Base-by-base conservation (phyloP, 2,329 filamentous ascomycete genomes). In the Epichloe typhina region DNA sequence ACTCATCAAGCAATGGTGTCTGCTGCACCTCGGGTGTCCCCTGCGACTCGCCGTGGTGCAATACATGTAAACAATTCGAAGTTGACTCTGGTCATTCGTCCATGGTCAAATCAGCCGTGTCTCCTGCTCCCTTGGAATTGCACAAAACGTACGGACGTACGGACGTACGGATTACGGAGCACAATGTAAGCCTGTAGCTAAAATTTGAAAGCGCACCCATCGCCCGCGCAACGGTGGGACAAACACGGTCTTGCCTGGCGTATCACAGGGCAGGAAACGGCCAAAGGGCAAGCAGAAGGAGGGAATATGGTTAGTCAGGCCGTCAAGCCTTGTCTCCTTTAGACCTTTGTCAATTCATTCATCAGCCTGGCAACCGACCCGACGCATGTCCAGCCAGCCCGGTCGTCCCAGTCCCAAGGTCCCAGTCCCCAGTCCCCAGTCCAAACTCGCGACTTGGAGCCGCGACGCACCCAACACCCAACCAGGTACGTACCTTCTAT, bases 401-500 rank as follows among this genome's bases (percentile, higher is more conserved):
- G 3, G 26, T 38, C 15, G 26, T 9, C 39, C 21, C 8, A 5
- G 23, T 11, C 41, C 15, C 26, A 9, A 9, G 26, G 8, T 31
- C 26, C 26, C 8, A 9, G 26, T 15, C 15, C 9, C 7, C 41
- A n/a, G 41, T 46, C 33, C 21, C 23, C 23, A 26, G 23, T 26
- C 23, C 23, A 7, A 36, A 33, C n/a, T 51, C 52, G 54, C 54
- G 54, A 47, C 36, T 46, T 13, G 44, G 49, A 52, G 44, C 36
- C 55, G 51, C 53, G 52, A 46, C 46, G 44, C 47, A 41, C n/a
- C 47, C 35, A 36, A 33, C 42, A 21, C 26, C 49, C 38, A 39
- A 19, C 4, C 42, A 38, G 36, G 35, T 46, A 57, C 55, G 52
- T 57, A 56, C 54, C 54, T 44, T 49, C 38, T 17, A 51, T 46